Base-by-base conservation (phyloP, 139 green algal genomes). In the Mesostigma viride region DNA sequence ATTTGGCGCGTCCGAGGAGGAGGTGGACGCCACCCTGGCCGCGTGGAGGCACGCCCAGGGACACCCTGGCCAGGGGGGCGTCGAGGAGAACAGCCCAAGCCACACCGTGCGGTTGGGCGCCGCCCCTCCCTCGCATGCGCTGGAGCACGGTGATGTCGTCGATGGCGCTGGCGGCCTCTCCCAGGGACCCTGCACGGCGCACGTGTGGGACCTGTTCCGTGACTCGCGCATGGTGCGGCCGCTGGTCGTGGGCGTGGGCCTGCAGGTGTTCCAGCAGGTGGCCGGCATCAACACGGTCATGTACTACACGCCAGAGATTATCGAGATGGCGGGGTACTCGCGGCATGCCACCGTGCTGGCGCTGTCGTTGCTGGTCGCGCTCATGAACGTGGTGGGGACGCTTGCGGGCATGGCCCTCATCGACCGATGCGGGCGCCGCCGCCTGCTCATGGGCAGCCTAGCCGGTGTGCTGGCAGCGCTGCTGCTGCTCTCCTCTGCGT, bases 271-370 rank as follows among this genome's bases (percentile, higher is more conserved):
- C 46, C 85, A 91, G 74, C 85, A 91, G 67, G 65, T 87, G 17
- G 68, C 53, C 0, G 85, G 81, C n/a, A 91, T 91, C 74, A 91
- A 91, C 70, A 90, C 85, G 0, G 79, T 90, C 31, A 88, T 87
- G 82, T 91, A 91, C 72, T 91, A 80, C 76, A 85, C 79, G 0
- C 85, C 85, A 0, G 53, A 64, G 1, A 91, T 91, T 40, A 51
- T 91, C 35, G 66, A 87, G 74, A 73, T 88, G 33, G 85, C 85
- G 8, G 85, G 85, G 27, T 70, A 88, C 31, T 58, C 65, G 1
- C 28, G 75, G 65, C 84, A 82, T n/a, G 71, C 69, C 27, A 74
- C 68, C 0, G 83, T 76, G 2, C 81, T 91, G 24, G 65, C 86
- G 56, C 30, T 83, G 14, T 67, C 78, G 1, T 66, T 88, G 56